Base-by-base conservation (phyloP, 148 eudicot species). In the Hydrangea macrophylla region DNA sequence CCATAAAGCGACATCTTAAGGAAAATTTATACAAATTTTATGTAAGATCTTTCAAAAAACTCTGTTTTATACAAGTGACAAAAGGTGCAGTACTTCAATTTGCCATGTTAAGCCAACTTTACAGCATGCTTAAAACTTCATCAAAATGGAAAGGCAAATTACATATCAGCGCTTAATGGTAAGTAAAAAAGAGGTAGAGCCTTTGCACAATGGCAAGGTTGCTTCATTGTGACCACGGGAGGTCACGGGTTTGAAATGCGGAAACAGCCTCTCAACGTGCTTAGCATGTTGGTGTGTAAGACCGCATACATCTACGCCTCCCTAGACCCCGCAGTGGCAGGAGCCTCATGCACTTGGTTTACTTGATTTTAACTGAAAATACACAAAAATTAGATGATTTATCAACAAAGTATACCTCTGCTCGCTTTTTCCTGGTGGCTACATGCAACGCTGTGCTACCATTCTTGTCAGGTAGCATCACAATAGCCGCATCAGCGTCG, bases 381-480 rank as follows among this genome's bases (percentile, higher is more conserved):
- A 25, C 15, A 6, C 20, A 48, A 30, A 51, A 33, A 24, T 17
- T 28, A 24, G 31, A 23, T n/a, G n/a, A 5, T 66, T 11, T 7
- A 24, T 7, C 26, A 37, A 2, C 20, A 69, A 59, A 11, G 15
- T 32, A 62, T 86, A 90, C 97, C 89, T 84, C 85, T 33, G 80
- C 84, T 56, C 97, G 89, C 78, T 88, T 88, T 73, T 90, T 90
- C 78, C 93, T 76, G 69, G 97, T 84, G 70, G 94, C 97, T 26
- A 90, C 82, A 78, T 88, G 97, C 68, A 90, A 76, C 53, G 97
- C 91, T 30, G 94, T 90, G 71, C 86, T 86, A 44, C 97, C 97
- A 78, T 79, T 81, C 80, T 86, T 92, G 80, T 92, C 97, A 9
- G 90, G 85, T 55, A 84, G 81, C 92, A 86, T 86, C 40, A 86